Conservation (phyloP, 2,329 filamentous ascomycete species). For the Diaporthe ampelina region DNA sequence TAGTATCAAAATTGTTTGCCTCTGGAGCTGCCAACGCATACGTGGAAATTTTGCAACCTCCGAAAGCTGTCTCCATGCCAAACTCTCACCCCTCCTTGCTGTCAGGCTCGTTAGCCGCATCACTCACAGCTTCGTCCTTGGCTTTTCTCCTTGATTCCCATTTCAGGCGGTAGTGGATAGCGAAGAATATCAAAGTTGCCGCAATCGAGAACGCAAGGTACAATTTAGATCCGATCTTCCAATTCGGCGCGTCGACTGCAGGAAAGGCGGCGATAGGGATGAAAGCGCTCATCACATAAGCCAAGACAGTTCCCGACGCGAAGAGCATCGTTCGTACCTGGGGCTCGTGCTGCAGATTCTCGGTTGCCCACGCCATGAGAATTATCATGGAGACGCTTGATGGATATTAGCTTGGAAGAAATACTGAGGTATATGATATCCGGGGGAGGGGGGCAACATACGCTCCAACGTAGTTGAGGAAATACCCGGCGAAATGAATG, state of each 20-base stretch:
- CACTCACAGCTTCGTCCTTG: too few species aligned
- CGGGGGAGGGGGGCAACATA: not conserved
- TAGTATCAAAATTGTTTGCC: too few species aligned
- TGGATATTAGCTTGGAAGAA: not conserved
- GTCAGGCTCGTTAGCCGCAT: too few species aligned
- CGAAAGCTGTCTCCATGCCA: too few species aligned
- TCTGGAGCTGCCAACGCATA: too few species aligned
- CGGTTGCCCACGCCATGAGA: slow-evolving; percentile 29
- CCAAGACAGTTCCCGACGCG: slow-evolving; percentile 32
- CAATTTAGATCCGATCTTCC: slow-evolving; percentile 31
- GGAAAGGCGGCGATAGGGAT: slow-evolving; percentile 34
- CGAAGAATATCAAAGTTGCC: slow-evolving; percentile 20
- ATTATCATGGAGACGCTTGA: slow-evolving; percentile 29
- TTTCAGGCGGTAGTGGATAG: slow-evolving; percentile 16
- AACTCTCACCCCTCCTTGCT: too few species aligned
- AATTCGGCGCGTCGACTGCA: slow-evolving; percentile 22
- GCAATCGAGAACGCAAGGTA: slow-evolving; percentile 24
- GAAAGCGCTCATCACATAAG: slow-evolving; percentile 33
- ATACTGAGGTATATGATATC: too few species aligned
- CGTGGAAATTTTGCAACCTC: too few species aligned
- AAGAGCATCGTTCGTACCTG: slow-evolving; percentile 36
- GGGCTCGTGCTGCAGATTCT: slow-evolving; percentile 32
- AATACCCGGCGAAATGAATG: slow-evolving; percentile 31
- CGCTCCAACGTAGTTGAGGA: slow-evolving; percentile 35
- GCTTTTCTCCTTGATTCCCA: slow-evolving; percentile 18